phyloP scores from a whole-genome alignment of 2,329 filamentous ascomycete genomes.

The Microthyrium microscopicum region DNA sequence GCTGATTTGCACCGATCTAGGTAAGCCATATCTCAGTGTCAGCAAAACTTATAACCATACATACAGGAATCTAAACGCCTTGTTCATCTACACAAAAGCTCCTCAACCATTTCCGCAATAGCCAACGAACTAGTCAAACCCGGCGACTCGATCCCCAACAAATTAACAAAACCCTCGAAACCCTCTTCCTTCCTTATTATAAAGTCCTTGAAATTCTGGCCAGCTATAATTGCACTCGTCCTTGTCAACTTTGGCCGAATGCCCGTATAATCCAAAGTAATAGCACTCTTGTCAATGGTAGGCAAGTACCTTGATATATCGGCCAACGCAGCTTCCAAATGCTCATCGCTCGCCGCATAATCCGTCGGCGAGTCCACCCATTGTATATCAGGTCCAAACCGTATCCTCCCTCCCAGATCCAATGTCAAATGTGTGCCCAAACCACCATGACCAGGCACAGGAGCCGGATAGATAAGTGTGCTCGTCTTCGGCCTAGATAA shows the following conservation, averaged over 20 bases:
- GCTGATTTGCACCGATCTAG: too few species aligned
- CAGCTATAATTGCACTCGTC: constrained; percentile 39
- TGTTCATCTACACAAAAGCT: too few species aligned
- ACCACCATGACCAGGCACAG: constrained; percentile 63
- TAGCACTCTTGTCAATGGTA: constrained; percentile 43
- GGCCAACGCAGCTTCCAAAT: constrained; percentile 48
- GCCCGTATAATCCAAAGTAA: constrained; percentile 75
- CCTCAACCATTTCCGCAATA: constrained; percentile 61
- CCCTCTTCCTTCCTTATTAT: constrained; percentile 62
- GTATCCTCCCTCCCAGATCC: constrained; percentile 66
- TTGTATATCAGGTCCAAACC: constrained; percentile 90
- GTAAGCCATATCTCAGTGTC: too few species aligned
- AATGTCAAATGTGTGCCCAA: constrained; percentile 88
- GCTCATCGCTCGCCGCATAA: constrained; percentile 46
- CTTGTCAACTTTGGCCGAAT: constrained; percentile 70
- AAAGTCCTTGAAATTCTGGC: constrained; percentile 67
- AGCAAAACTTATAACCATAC: constrained; percentile 58
- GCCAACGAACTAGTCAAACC: constrained; percentile 77
- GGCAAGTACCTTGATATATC: constrained; percentile 74
- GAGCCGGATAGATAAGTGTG: constrained; percentile 76
- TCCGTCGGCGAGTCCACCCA: constrained; percentile 64
- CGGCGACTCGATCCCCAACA: constrained; percentile 85
- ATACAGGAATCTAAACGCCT: constrained; percentile 60
- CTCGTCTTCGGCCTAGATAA: constrained; percentile 45
- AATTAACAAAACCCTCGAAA: constrained; percentile 68